phyloP scores from a whole-genome alignment of 1,284 basidiomycete species.

The Stygiomarasmius scandens region DNA sequence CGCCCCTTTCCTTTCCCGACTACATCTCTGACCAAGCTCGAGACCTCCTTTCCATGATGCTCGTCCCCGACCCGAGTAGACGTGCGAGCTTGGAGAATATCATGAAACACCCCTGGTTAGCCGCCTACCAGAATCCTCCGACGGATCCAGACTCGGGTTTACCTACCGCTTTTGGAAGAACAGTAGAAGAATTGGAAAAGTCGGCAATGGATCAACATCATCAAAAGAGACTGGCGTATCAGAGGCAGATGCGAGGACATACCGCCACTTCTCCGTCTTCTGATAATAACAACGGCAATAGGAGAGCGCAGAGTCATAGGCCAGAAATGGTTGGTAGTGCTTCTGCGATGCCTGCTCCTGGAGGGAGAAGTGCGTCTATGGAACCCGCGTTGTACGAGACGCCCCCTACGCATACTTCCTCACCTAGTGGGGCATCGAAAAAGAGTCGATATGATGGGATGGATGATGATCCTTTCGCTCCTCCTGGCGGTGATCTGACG shows the following conservation, averaged over 20 bases:
- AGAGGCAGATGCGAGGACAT: conserved; percentile 53
- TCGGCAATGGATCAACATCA: conserved; percentile 76
- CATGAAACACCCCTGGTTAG: conserved; percentile 77
- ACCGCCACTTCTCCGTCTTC: conserved; percentile 34
- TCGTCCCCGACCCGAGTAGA: conserved; percentile 74
- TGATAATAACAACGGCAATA: too few species aligned
- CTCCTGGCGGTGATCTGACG: conserved; percentile 19
- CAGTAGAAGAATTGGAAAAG: conserved; percentile 68
- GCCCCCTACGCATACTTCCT: conserved; percentile 31
- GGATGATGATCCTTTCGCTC: conserved; percentile 51
- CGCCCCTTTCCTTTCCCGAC: conserved; percentile 92
- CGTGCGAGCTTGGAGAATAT: conserved; percentile 69
- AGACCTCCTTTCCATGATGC: conserved; percentile 65
- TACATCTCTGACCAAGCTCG: conserved; percentile 84
- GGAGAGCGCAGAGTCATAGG: conserved; percentile 29
- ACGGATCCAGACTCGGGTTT: conserved; percentile 9
- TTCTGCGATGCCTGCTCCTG: conserved; percentile 22
- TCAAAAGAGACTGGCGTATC: conserved; percentile 69
- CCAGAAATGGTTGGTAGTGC: conserved; percentile 5
- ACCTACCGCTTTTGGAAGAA: conserved; percentile 58
- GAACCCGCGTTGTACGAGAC: conserved; percentile 37
- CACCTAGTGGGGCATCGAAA: conserved; percentile 5
- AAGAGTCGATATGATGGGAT: conserved; percentile 22
- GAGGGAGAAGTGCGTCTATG: conserved; percentile 28
- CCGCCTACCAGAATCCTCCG: conserved; percentile 40